Evolutionary conservation across 73 alveolate genomes (phyloP).

Genomic region (Paramecium sonneborni): DNA sequence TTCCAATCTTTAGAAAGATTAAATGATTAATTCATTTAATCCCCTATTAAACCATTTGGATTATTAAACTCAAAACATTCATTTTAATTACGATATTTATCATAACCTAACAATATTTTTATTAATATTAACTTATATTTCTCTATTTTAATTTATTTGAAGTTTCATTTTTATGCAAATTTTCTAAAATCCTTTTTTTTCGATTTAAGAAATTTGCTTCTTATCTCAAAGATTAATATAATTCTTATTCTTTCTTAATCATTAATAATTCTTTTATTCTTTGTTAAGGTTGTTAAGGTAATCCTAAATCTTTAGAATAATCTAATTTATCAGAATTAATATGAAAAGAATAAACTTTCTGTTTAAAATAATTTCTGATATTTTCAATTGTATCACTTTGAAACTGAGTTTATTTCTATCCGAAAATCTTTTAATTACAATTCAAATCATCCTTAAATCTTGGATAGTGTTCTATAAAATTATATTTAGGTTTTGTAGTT

Average conservation of each 20-base stretch:
- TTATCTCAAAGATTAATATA: neutral
- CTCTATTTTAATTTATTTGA: neutral
- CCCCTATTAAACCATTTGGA: neutral
- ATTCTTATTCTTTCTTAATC: neutral
- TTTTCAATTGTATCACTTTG: neutral
- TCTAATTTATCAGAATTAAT: neutral
- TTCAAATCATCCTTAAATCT: neutral
- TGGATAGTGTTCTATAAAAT: constrained; percentile 6
- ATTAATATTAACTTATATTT: neutral
- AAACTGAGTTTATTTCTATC: neutral
- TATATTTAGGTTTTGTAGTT: neutral
- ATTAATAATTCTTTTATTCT: neutral
- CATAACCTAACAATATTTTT: neutral
- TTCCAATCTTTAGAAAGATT: neutral
- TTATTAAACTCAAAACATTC: neutral
- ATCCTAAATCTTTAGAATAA: constrained; percentile 1
- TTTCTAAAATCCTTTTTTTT: neutral
- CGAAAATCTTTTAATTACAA: neutral
- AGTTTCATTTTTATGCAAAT: neutral
- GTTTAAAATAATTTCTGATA: neutral
- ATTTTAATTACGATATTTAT: neutral
- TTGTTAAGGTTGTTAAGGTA: neutral
- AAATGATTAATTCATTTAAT: neutral
- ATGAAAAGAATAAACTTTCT: neutral
- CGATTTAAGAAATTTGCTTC: neutral